Evolutionary conservation across 441 rosid genomes (phyloP).

Genomic region (Isatis lusitanica): DNA sequence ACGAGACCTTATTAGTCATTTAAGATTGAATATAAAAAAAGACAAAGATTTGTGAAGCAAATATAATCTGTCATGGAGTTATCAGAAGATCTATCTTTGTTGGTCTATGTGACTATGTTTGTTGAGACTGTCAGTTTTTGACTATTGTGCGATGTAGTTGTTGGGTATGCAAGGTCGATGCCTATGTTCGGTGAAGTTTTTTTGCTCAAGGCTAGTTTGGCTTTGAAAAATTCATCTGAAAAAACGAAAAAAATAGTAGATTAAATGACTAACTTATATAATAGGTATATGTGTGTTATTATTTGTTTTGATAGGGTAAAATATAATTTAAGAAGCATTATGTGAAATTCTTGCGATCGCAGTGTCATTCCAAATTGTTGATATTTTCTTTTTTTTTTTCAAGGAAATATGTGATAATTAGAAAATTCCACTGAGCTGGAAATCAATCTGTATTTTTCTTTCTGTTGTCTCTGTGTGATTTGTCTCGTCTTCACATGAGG

Average conservation of each 20-base stretch:
- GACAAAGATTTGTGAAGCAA: neutral
- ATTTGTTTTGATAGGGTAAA: neutral
- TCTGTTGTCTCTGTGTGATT: conserved; percentile 25
- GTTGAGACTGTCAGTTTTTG: neutral
- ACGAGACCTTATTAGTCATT: neutral
- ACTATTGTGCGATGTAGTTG: too few relatives aligned
- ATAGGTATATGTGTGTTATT: neutral
- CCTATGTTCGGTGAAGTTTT: too few relatives aligned
- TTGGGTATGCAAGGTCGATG: too few relatives aligned
- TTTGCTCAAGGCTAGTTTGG: too few relatives aligned
- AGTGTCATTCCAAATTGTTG: neutral
- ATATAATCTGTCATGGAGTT: neutral
- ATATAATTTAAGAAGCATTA: neutral
- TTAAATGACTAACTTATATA: neutral
- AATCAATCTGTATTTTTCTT: neutral
- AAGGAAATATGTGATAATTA: neutral
- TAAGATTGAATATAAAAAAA: neutral
- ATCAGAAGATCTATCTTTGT: neutral
- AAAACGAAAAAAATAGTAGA: neutral
- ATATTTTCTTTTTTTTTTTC: neutral
- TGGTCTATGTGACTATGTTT: neutral
- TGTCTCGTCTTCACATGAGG: conserved; percentile 33
- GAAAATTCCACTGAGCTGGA: conserved; percentile 18
- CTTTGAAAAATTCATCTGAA: neutral
- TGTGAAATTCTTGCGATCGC: neutral